Conservation (phyloP, 768 basidiomycete genomes). For the Kwoniella heveanensis region DNA sequence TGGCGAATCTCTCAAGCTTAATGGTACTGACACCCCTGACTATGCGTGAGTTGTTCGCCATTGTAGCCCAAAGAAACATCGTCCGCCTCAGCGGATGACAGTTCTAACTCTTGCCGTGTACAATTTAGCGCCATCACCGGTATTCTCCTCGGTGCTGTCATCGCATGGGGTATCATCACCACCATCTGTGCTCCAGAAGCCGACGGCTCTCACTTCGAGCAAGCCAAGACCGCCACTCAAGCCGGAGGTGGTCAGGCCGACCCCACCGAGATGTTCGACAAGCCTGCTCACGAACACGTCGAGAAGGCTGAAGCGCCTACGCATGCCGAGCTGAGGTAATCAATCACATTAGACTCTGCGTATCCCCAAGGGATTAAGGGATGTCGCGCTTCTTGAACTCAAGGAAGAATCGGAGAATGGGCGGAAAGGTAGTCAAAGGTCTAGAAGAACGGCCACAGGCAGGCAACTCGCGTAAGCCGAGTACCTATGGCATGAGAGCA, state of each 20-base stretch:
- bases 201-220: conserved; percentile 80
- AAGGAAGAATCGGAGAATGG: no score
- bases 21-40: conserved; percentile 61
- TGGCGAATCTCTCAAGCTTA: conserved; percentile 63
- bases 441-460: no score
- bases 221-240: conserved; percentile 76
- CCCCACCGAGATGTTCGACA: conserved; percentile 39
- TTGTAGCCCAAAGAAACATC: no score
- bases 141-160: conserved; percentile 80
- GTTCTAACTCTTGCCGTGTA: no score
- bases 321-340: conserved; percentile 10
- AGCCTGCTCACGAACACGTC: conserved; percentile 24
- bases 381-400: no score
- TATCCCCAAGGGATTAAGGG: no score
- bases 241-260: conserved; percentile 63
- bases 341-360: no score
- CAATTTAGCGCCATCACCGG: conserved; percentile 68
- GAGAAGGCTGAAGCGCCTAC: conserved; percentile 15
- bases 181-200: conserved; percentile 80
- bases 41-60: conserved; percentile 59
- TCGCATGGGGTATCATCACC: conserved; percentile 73
- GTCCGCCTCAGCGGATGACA: no score
- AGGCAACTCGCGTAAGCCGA: no score
- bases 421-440: no score
- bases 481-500: no score